Evolutionary conservation across 2,329 filamentous ascomycete genomes (phyloP), one percentile per base, ranked within the genome.

Genomic region (Hymenoscyphus salicellus): DNA sequence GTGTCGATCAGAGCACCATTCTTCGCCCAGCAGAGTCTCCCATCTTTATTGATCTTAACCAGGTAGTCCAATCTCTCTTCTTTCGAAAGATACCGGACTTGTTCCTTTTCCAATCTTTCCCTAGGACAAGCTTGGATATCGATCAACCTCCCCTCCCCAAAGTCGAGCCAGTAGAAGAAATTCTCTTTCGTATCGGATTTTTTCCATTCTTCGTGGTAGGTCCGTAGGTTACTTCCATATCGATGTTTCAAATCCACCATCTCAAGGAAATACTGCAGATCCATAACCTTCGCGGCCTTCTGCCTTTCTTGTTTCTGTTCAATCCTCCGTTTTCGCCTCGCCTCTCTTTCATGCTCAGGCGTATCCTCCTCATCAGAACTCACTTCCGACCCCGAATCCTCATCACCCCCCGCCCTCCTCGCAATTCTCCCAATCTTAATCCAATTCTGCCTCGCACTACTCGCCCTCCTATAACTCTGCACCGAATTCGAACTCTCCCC

Each of bases 131-230:
- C 83, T 3, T 86, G 83, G 14, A 94, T 79, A 68, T 94, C 89
- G 55, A 95, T 75, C 46, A 84, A 76, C 70, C 81, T 86, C 0
- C 93, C 93, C 58, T 89, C 88, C 5, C 93, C 93, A 65, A 90
- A 82, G 74, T 97, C 93, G 1, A 97, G 81, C 93, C 93, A 97
- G 78, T 93, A 94, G 76, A 97, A 97, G 82, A 93, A 97, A 74
- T 95, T 96, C 75, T 97, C 89, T 4, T 87, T 85, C 0, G 92
- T 94, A 32, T 90, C 81, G 1, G 86, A 81, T 66, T 84, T 86
- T 76, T 92, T 92, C 93, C 93, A 97, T 69, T 90, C 86, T 65
- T 87, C 85, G 73, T 97, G 93, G 71, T 97, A 97, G 36, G 86
- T 84, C 36, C 90, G 83, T 60, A 97, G 77, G 70, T 95, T 96